A percentile compares a stretch with the other conserved stretches of the same genome.
Evolutionary conservation across 2,329 filamentous ascomycete genomes (phyloP).

Genomic region (Colletotrichum trifolii): DNA sequence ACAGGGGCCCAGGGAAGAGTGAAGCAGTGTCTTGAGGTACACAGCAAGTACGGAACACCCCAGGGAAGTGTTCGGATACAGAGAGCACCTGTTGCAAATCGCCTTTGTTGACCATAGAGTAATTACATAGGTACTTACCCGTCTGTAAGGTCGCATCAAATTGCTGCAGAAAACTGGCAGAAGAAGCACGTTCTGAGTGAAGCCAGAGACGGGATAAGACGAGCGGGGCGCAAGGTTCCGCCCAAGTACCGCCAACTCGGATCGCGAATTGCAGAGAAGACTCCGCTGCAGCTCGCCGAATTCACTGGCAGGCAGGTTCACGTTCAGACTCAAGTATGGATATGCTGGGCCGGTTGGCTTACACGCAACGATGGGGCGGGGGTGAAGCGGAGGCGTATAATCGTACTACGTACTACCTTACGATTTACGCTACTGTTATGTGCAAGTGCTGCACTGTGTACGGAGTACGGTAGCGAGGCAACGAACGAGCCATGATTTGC

Average conservation of each 20-base stretch:
- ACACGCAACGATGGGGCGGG: slow-evolving; percentile 38
- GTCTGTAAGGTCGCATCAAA: neutral
- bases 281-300: too few species aligned
- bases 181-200: neutral
- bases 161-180: slow-evolving; percentile 11
- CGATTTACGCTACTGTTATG: too few species aligned
- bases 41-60: neutral
- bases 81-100: too few species aligned
- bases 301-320: too few species aligned
- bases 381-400: slow-evolving; percentile 16
- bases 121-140: too few species aligned
- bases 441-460: too few species aligned
- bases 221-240: slow-evolving; percentile 22
- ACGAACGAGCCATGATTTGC: slow-evolving; percentile 39
- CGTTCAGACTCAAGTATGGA: too few species aligned
- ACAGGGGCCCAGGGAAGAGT: neutral
- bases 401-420: too few species aligned
- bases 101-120: too few species aligned
- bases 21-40: neutral
- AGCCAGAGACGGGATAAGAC: too few species aligned
- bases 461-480: too few species aligned
- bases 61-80: too few species aligned
- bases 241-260: slow-evolving; percentile 36
- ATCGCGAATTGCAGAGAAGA: slow-evolving; percentile 12
- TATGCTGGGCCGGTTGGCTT: neutral